Conservation (phyloP, 129 eudicot species). For the Tanacetum coccineum region DNA sequence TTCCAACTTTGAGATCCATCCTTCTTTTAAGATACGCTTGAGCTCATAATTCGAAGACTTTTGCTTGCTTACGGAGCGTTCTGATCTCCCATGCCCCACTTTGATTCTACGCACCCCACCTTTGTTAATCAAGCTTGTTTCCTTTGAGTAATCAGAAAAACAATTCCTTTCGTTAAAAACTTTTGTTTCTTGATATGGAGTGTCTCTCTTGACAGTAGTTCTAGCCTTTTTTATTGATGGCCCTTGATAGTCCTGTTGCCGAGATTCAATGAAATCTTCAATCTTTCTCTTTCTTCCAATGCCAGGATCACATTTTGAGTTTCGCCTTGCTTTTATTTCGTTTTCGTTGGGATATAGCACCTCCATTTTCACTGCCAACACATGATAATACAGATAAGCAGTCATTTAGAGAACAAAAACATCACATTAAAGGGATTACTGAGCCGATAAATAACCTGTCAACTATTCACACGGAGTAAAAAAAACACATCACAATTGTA, state of each 20-base stretch:
- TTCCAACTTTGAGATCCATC: slow-evolving; percentile 11
- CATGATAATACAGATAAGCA: slow-evolving; percentile 9
- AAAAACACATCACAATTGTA: background rate
- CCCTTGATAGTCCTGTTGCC: slow-evolving; percentile 20
- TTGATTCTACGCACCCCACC: slow-evolving; percentile 4
- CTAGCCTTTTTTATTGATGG: slow-evolving; percentile 24
- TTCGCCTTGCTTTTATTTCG: background rate
- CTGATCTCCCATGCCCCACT: slow-evolving; percentile 1
- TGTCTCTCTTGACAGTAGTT: slow-evolving; percentile 10
- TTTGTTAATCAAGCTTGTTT: slow-evolving; percentile 1
- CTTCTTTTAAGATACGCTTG: slow-evolving; percentile 9
- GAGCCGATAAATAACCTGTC: background rate
- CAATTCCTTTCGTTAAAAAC: slow-evolving; percentile 7
- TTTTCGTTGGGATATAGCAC: slow-evolving; percentile 32
- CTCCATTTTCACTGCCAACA: slow-evolving; percentile 33
- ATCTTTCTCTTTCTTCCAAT: slow-evolving; percentile 37
- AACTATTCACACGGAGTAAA: background rate
- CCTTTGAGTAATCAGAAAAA: background rate
- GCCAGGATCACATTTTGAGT: slow-evolving; percentile 10
- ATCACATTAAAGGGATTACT: too few relatives aligned
- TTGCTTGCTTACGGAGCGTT: slow-evolving; percentile 15
- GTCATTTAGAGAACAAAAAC: slow-evolving; percentile 16
- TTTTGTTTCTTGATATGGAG: background rate
- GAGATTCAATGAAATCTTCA: slow-evolving; percentile 21
- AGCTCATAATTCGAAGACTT: background rate